Percentiles rank a stretch among this genome's conserved stretches.
phyloP scores from a whole-genome alignment of 1,284 basidiomycete genomes.

The Ustilago xerochloae region DNA sequence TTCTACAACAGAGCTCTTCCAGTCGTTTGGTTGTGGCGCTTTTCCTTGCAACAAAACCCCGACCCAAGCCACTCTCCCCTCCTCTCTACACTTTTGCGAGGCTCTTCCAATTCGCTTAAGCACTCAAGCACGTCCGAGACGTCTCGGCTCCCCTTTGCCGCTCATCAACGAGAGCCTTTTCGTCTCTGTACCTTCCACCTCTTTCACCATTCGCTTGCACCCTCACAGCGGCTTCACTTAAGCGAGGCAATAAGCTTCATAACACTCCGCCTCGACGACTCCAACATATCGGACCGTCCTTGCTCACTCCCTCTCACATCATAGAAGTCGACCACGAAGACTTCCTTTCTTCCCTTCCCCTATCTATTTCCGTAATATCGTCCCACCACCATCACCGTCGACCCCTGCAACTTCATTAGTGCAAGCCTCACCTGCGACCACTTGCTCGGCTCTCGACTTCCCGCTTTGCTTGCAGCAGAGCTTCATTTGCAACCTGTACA shows the following conservation, averaged over 20 bases:
- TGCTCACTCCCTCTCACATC: not conserved
- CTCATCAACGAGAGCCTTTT: not conserved
- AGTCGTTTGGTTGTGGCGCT: not conserved
- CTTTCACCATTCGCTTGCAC: not conserved
- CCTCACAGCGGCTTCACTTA: not conserved
- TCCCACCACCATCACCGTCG: not conserved
- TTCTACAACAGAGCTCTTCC: not conserved
- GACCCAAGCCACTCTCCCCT: not conserved
- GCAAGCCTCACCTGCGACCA: no score
- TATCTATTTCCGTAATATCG: not conserved
- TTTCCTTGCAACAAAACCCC: not conserved
- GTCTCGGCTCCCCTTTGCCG: not conserved
- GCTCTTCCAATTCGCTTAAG: not conserved
- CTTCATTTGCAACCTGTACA: not conserved
- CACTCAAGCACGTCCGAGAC: not conserved
- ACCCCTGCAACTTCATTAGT: not conserved
- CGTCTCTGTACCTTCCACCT: not conserved
- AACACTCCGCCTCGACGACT: not conserved
- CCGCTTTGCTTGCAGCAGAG: not conserved
- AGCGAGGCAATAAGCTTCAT: not conserved
- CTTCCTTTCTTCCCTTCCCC: not conserved
- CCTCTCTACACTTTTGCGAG: not conserved
- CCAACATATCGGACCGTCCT: constrained; percentile 1
- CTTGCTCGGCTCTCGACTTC: not conserved
- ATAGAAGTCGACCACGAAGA: no score